Conservation (phyloP, 192 early-diverging fungal species). For the Mortierella antarctica region DNA sequence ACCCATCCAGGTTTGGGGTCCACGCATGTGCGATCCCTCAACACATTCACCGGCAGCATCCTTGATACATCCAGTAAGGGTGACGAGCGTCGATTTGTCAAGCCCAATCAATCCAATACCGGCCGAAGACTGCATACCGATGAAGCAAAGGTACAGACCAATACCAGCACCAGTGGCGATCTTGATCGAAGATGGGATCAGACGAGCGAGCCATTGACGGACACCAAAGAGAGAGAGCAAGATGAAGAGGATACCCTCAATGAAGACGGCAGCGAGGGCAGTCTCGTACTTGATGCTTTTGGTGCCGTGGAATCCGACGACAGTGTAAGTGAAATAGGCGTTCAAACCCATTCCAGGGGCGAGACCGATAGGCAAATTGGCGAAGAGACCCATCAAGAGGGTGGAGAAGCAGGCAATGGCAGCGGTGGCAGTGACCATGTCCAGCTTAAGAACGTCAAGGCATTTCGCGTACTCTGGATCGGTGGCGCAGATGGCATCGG, state of each 20-base stretch:
- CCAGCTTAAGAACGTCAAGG: slow-evolving; percentile 69
- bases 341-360: slow-evolving; percentile 89
- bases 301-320: slow-evolving; percentile 83
- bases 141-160: slow-evolving; percentile 82
- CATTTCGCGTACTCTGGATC: slow-evolving; percentile 71
- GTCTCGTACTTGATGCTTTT: slow-evolving; percentile 77
- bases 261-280: slow-evolving; percentile 82
- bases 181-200: slow-evolving; percentile 79
- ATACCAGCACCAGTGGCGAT: slow-evolving; percentile 82
- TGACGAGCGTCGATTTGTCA: slow-evolving; percentile 73
- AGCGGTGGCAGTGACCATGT: slow-evolving; percentile 81
- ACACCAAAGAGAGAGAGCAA: slow-evolving; percentile 79
- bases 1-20: slow-evolving; percentile 76
- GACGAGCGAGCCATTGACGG: slow-evolving; percentile 80
- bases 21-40: slow-evolving; percentile 68
- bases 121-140: slow-evolving; percentile 81
- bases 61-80: slow-evolving; percentile 67
- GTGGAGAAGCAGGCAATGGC: slow-evolving; percentile 73
- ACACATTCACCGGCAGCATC: slow-evolving; percentile 62
- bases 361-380: slow-evolving; percentile 84
- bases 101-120: slow-evolving; percentile 81
- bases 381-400: slow-evolving; percentile 74
- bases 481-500: slow-evolving; percentile 64
- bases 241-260: slow-evolving; percentile 87
- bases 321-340: slow-evolving; percentile 88